Base-by-base conservation (phyloP, 2,329 filamentous ascomycete species). In the Exophiala xenobiotica region DNA sequence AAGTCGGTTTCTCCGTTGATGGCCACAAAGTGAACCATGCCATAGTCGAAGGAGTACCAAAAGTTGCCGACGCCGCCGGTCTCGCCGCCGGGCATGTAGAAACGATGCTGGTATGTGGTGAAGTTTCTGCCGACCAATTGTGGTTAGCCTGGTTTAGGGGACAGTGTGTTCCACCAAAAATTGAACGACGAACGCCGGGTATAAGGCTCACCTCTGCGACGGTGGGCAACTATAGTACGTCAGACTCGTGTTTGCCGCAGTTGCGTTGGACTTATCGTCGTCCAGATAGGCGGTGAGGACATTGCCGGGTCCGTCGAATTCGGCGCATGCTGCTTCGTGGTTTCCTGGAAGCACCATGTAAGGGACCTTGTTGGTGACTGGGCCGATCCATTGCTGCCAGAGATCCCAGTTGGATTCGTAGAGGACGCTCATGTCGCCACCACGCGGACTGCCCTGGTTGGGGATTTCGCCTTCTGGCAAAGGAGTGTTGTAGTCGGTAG, bases 21-120 rank as follows among this genome's bases (percentile, higher is more conserved):
- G 14, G 70, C 65, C 54, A 78, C 64, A 52, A 78, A 78, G 60
- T 79, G 76, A 2, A 73, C 76, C n/a, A 78, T 65, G 19, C 76
- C 76, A 56, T 78, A 78, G 66, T 79, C 75, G 58, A 78, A 79
- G 1, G 73, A 77, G 64, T 79, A 78, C 76, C 76, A 78, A 59
- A 78, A 75, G 68, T 78, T 78, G 46, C 73, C 68, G 7, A 77
- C 73, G 26, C 76, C 76, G 3, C 72, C 72, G 7, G 67, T 68
- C 57, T 78, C 74, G 1, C 59, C 53, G 19, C 76, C 76, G 1
- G 76, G 74, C 73, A 78, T 78, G 46, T 71, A 70, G 69, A 78
- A 79, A 38, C 76, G 74, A 62, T 78, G 65, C 57, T 77, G 73
- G 63, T 68, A 78, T 4, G 74, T 69, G n/a, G 75, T 78, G 64